phyloP scores from a whole-genome alignment of 345 rosid genomes.

The Microcos paniculata region DNA sequence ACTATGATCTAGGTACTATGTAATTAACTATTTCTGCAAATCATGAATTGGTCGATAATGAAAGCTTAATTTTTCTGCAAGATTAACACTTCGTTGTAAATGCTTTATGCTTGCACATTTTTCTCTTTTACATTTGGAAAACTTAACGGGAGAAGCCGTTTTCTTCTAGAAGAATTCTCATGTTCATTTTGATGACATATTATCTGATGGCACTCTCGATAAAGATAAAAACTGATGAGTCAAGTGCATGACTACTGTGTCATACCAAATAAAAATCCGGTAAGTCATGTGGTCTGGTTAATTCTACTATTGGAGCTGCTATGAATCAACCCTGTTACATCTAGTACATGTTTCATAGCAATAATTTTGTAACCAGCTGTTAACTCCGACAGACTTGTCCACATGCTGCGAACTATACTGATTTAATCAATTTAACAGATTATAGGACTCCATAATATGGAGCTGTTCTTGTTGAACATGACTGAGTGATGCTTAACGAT shows the following conservation, averaged over 20 bases:
- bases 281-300: neutral
- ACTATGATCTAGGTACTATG: too few species aligned
- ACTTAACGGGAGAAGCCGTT: neutral
- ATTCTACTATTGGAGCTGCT: neutral
- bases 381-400: neutral
- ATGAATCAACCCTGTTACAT: neutral
- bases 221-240: neutral
- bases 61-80: neutral
- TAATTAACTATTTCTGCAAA: neutral
- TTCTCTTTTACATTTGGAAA: neutral
- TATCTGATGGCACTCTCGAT: neutral
- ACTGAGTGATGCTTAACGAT: neutral
- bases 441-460: neutral
- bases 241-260: slow-evolving; percentile 2
- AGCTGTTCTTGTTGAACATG: neutral
- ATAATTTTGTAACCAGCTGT: neutral
- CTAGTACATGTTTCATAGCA: neutral
- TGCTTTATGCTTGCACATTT: neutral
- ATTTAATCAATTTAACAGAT: neutral
- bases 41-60: neutral
- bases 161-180: neutral
- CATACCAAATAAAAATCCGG: neutral
- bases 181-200: neutral
- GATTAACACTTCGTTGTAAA: neutral
- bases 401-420: neutral